Evolutionary conservation across 305 asterid species (phyloP).

Genomic region (Fraxinus dipetala): DNA sequence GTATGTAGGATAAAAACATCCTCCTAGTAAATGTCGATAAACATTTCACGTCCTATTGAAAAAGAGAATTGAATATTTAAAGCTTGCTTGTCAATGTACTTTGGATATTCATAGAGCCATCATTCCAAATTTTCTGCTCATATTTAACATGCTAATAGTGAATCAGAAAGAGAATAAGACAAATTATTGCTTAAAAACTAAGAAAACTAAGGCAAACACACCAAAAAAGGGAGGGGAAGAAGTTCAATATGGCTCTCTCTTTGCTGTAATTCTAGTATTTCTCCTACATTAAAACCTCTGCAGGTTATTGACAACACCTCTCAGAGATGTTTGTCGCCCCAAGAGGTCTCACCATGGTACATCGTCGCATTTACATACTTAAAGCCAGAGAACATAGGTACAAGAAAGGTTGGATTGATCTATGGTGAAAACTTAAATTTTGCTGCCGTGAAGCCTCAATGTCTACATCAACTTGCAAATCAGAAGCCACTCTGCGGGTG

Average conservation of each 20-base stretch:
- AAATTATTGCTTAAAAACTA: not conserved
- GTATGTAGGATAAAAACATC: too few relatives aligned
- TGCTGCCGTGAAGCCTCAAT: not conserved
- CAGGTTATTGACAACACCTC: not conserved
- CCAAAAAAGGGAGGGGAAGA: not conserved
- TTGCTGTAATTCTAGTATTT: not conserved
- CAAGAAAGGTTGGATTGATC: not conserved
- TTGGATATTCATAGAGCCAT: not conserved
- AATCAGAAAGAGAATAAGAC: not conserved
- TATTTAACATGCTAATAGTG: not conserved
- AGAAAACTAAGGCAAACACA: not conserved
- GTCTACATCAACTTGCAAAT: not conserved
- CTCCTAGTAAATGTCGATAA: too few relatives aligned
- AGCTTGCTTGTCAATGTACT: too few relatives aligned
- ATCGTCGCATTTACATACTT: not conserved
- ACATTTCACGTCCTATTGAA: too few relatives aligned
- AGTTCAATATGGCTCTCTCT: not conserved
- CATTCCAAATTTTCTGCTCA: not conserved
- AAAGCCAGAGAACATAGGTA: not conserved
- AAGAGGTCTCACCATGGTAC: not conserved
- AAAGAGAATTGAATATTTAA: too few relatives aligned
- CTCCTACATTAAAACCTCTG: not conserved
- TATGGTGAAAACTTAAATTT: not conserved
- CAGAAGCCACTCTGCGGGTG: not conserved
- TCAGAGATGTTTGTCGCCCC: not conserved